phyloP scores from a whole-genome alignment of 2,329 filamentous ascomycete genomes.

The Chalaropsis thielavioides region DNA sequence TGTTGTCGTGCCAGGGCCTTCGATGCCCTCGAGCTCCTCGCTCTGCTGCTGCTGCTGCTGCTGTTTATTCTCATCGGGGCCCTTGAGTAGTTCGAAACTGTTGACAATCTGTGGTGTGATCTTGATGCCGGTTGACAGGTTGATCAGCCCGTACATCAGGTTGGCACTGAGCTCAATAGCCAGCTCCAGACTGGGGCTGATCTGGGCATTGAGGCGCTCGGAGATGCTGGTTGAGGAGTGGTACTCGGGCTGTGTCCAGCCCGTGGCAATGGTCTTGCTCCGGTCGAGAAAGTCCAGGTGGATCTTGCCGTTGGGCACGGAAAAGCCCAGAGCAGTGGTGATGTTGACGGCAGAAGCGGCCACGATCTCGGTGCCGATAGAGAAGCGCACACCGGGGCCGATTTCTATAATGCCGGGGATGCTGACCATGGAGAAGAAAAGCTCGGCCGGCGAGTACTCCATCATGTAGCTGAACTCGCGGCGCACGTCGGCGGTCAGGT shows the following conservation, averaged over 20 bases:
- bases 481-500: conserved; percentile 25
- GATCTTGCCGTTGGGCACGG: conserved; percentile 26
- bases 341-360: conserved; percentile 25
- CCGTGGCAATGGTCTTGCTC: conserved; percentile 22
- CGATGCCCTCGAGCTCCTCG: conserved; percentile 22
- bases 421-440: conserved; percentile 27
- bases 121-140: conserved; percentile 28
- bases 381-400: conserved; percentile 27
- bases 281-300: conserved; percentile 28
- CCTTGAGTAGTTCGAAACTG: conserved; percentile 21
- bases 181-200: conserved; percentile 26
- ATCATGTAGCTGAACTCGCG: conserved; percentile 25
- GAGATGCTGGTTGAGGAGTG: conserved; percentile 25
- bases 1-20: neutral
- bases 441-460: conserved; percentile 26
- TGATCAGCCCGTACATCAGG: conserved; percentile 26
- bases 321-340: conserved; percentile 24
- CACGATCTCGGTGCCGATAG: conserved; percentile 27
- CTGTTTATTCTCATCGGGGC: neutral
- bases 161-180: conserved; percentile 28
- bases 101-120: conserved; percentile 27
- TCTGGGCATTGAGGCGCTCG: conserved; percentile 23
- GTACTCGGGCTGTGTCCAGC: conserved; percentile 27
- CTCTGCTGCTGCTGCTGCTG: neutral
- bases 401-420: conserved; percentile 30